Evolutionary conservation across 176 grass and related monocot genomes (phyloP).

Genomic region (Ensete glaucum): DNA sequence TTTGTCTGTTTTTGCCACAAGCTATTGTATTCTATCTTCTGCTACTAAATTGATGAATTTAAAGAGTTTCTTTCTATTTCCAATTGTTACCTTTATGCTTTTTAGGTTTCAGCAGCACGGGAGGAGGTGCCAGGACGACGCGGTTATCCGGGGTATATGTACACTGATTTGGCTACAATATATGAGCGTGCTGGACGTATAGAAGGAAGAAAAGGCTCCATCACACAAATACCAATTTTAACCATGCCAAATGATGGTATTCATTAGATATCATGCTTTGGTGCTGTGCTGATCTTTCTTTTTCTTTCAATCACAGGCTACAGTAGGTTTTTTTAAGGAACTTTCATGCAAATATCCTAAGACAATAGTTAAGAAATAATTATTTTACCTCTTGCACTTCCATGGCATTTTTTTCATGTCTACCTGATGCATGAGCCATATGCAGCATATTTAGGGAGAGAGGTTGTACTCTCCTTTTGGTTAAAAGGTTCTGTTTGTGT

Average conservation of each 20-base stretch:
- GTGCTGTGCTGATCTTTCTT: neutral
- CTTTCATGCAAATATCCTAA: neutral
- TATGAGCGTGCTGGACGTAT: conserved; percentile 92
- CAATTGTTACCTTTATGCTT: neutral
- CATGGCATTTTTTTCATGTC: no score
- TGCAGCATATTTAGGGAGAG: neutral
- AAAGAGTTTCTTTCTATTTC: no score
- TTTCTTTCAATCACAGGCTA: neutral
- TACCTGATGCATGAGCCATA: no score
- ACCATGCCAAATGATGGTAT: conserved; percentile 97
- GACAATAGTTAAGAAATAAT: neutral
- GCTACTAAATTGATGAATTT: no score
- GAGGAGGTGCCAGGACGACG: conserved; percentile 93
- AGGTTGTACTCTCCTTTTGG: neutral
- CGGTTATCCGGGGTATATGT: conserved; percentile 98
- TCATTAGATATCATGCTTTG: conserved; percentile 6
- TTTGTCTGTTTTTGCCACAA: no score
- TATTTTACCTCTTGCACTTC: no score
- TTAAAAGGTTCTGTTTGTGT: neutral
- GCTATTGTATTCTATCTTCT: no score
- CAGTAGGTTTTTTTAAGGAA: neutral
- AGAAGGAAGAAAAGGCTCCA: conserved; percentile 86
- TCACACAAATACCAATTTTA: conserved; percentile 91
- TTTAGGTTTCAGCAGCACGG: conserved; percentile 77
- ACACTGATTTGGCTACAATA: conserved; percentile 91